Base-by-base conservation (phyloP, 2,329 filamentous ascomycete genomes). In the Neopestalotiopsis sp. region DNA sequence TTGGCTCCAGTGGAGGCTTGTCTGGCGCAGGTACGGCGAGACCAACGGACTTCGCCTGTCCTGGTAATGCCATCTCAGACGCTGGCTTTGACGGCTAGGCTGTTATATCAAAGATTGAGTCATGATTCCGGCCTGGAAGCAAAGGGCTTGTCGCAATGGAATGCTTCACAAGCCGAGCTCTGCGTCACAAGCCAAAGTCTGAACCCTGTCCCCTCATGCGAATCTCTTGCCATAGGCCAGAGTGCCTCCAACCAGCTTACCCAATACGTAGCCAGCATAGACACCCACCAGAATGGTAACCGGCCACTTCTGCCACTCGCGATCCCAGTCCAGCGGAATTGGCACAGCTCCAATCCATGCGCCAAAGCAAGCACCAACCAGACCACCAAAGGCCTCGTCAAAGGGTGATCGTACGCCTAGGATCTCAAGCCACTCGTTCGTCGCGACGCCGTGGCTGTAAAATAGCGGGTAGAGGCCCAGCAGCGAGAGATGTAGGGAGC, bases 241-340 rank as follows among this genome's bases (percentile, higher is more conserved):
- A 1, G 81, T 83, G 2, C 87, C 87, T 0, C 91, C 90, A 20
- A 90, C 72, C 67, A 89, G 75, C 77, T 92, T 91, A 1, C 94
- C 94, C 13, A 93, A 72, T 1, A 89, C 85, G 79, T 93, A 94
- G 1, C 96, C 96, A 5, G 89, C 81, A 80, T 97, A 98, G 20
- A 92, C 86, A 2, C 96, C 96, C 1, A 89, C 90, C 4, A 98
- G 82, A 69, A 99, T 92, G 0, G 96, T 99, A 62, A 98, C 91
- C 0, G 96, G 96, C 93, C 95, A 99, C 80, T 92, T 93, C 88
- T 99, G 96, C 96, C 96, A 99, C 74, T 97, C 94, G n/a, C 96
- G 90, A 79, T 99, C 96, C 95, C 95, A 98, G 79, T 99, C 96
- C 73, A 99, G 84, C 1, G 96, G 96, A 74, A 99, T 98, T 0